Base-by-base conservation (phyloP, 2,329 filamentous ascomycete genomes). In the Fusarium circinatum region DNA sequence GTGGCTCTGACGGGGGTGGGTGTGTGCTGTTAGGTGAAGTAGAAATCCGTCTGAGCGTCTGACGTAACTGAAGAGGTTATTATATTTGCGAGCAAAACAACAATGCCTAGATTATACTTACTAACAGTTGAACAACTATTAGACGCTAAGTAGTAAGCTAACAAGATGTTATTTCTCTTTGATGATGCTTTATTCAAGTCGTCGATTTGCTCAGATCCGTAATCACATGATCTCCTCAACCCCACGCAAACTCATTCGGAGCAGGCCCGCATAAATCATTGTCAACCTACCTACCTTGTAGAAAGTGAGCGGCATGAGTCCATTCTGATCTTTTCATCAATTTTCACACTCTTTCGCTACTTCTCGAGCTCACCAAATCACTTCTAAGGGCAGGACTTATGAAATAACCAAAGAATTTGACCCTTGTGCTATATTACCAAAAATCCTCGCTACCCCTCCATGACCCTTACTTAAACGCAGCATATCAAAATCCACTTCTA, bases 171-270 rank as follows among this genome's bases (percentile, higher is more conserved):
- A 13, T 26, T 45, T 36, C 4, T 17, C 30, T 20, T 44, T 12
- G 36, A 58, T 62, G 44, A 49, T 45, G 45, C 32, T 45, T 30
- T 41, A 22, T 17, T 48, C 13, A 48, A 42, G 38, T 39, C 13
- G 36, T 42, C 20, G 32, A 24, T 58, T 52, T 63, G 51, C 42
- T 42, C 62, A 45, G 30, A 54, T 52, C 24, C 38, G 49, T 42
- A 75, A 73, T 75, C 73, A 75, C 72, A 74, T 74, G 72, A 74
- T 74, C 56, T 58, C 36, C 41, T 56, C 47, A 58, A 71, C 68
- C 72, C 68, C 69, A 75, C 71, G 71, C 34, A 60, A 41, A 55
- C 41, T 51, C 58, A 48, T 64, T 65, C 32, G 9, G 38, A 55
- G 9, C 32, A 38, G 59, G 34, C 61, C 68, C 55, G 66, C 66